Percentiles rank a stretch among this genome's conserved stretches.
These are phyloP conservation scores for Lobosporangium transversale DNA, from an alignment of 192 early-diverging fungal genomes.

Conservation along the genomic window DNA sequence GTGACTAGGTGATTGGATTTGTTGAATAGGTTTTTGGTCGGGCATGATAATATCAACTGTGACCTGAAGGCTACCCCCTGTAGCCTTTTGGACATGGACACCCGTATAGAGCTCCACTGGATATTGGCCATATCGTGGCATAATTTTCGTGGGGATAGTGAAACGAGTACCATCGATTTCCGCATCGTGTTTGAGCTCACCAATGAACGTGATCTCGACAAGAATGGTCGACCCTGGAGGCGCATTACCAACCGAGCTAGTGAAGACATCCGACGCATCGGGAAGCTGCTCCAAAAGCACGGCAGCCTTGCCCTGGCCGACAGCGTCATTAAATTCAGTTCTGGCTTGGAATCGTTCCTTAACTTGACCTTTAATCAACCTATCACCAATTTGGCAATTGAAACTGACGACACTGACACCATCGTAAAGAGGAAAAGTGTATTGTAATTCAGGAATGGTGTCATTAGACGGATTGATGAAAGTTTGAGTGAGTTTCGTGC, in stretches of 20 bases:
- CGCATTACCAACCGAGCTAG: slow-evolving; percentile 59
- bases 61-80: slow-evolving; percentile 6
- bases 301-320: slow-evolving; percentile 12
- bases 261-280: slow-evolving; percentile 54
- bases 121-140: slow-evolving; percentile 52
- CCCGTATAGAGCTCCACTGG: background rate
- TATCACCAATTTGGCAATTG: slow-evolving; percentile 13
- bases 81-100: background rate
- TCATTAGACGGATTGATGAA: slow-evolving; percentile 13
- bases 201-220: slow-evolving; percentile 58
- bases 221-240: slow-evolving; percentile 28
- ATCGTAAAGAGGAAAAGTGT: slow-evolving; percentile 31
- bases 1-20: slow-evolving; percentile 60
- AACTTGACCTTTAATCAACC: slow-evolving; percentile 21
- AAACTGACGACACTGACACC: slow-evolving; percentile 27
- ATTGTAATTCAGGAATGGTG: slow-evolving; percentile 13
- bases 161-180: slow-evolving; percentile 59
- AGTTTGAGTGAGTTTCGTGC: slow-evolving; percentile 20
- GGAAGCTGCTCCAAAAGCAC: slow-evolving; percentile 15
- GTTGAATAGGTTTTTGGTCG: slow-evolving; percentile 38
- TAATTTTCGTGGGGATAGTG: slow-evolving; percentile 53
- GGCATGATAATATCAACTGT: slow-evolving; percentile 27
- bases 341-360: slow-evolving; percentile 21
- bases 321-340: slow-evolving; percentile 13
- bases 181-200: slow-evolving; percentile 57